Evolutionary conservation across 2,329 filamentous ascomycete species (phyloP), one percentile per base, ranked within the genome.

Genomic region (Fusarium graminum): DNA sequence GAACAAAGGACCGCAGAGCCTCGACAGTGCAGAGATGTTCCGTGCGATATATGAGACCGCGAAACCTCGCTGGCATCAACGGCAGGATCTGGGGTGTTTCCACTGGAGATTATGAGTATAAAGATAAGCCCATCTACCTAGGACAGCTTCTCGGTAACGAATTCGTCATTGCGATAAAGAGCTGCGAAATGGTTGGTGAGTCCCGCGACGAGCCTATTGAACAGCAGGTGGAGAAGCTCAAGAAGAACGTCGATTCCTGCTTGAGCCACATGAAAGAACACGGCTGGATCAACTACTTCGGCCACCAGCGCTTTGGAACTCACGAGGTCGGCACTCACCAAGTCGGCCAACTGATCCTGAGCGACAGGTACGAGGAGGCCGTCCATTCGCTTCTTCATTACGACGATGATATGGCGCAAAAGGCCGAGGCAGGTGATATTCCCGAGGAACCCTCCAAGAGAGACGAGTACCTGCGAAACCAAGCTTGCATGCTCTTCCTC

Each of bases 261-360:
- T 80, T 97, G 49, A 81, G 85, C 40, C 87, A 90, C 65, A 87
- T 98, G 68, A 82, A 85, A 53, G 80, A 88, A 41, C 85, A 90
- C 42, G 95, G 95, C 4, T 99, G 96, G 82, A 89, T 99, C 79
- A 99, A 99, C 79, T 99, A 98, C 80, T 99, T 94, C 74, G 95
- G 95, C 10, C 88, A 98, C n/a, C 95, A 99, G 79, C 89, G 95
- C 25, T 99, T 99, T 72, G 95, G 95, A 28, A 94, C 93, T 0
- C 94, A 95, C 77, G 82, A 88, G 28, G 90, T 92, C 13, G 91
- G 93, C 32, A 99, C 95, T 1, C 93, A 98, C 73, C 86, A 90
- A 39, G 83, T 97, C 47, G 95, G 95, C 46, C 87, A 90, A 74
- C 90, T 92, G 76, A 93, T 99, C 74, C 84, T 99, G 1, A 86